Percentiles rank a stretch among this genome's conserved stretches.
Conservation (phyloP, 1,139 yeast species). For the Suhomyces terraborum region DNA sequence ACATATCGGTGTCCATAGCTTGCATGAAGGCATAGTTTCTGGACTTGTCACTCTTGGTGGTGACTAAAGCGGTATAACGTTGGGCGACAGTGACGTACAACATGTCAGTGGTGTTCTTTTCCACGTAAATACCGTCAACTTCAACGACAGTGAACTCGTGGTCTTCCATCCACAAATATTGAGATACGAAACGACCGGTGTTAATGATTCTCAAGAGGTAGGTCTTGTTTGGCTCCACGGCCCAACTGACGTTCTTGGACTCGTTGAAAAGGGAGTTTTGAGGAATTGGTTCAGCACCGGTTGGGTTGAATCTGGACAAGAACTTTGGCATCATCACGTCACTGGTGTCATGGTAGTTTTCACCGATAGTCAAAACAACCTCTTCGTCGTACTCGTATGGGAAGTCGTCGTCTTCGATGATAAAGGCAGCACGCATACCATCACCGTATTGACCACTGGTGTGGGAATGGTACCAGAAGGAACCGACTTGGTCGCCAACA, state of each 20-base stretch:
- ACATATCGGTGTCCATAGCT: constrained; percentile 73
- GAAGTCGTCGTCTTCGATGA: constrained; percentile 60
- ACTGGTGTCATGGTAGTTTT: constrained; percentile 79
- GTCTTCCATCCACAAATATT: constrained; percentile 81
- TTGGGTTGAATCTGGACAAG: constrained; percentile 76
- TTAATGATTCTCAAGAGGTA: constrained; percentile 77
- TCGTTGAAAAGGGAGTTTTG: constrained; percentile 77
- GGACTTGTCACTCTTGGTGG: constrained; percentile 61
- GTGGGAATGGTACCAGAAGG: constrained; percentile 96
- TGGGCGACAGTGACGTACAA: constrained; percentile 76
- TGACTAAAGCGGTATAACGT: constrained; percentile 71
- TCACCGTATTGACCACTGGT: constrained; percentile 84
- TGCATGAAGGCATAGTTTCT: constrained; percentile 78
- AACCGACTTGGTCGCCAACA: constrained; percentile 76
- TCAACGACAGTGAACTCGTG: constrained; percentile 82
- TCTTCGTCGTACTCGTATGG: constrained; percentile 75
- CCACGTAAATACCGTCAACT: constrained; percentile 77
- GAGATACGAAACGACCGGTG: constrained; percentile 85
- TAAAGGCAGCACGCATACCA: constrained; percentile 81
- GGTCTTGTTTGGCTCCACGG: constrained; percentile 76
- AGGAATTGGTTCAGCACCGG: constrained; percentile 97
- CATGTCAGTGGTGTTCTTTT: constrained; percentile 59
- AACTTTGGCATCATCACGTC: constrained; percentile 55
- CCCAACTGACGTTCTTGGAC: constrained; percentile 67
- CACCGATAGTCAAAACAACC: constrained; percentile 63